Evolutionary conservation across 2,329 filamentous ascomycete species (phyloP), one percentile per base, ranked within the genome.

Genomic region (Xylariomycetidae sp.): DNA sequence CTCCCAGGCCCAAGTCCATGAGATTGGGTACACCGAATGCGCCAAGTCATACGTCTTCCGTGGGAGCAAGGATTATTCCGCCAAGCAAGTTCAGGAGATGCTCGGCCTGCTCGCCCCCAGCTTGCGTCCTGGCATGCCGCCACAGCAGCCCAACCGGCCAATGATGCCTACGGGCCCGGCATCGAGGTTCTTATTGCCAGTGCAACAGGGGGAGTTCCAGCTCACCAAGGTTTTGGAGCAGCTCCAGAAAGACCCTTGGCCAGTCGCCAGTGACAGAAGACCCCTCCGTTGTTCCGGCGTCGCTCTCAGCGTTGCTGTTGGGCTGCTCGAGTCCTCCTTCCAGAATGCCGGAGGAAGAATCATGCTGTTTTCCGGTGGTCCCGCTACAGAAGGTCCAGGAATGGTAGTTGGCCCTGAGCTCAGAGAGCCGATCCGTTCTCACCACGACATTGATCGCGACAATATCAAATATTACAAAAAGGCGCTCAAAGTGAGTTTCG

Each of bases 381-480:
- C 92, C 33, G 88, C 89, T 25, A 98, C 92, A 1, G 92, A 98
- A 62, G 92, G 92, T 2, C 92, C 92, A 9, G 92, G 92, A 41
- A 88, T 95, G 77, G 92, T 98, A 19, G 92, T 98, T 57, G 89
- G 89, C 3, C 87, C 92, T 16, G 92, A 98, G 64, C 70, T 98
- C 46, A 85, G 90, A 59, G 92, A 98, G 60, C 88, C 94, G 8
- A 97, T 98, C 46, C 84, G 92, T 56, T 97, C 90, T 26, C 92
- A 98, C 65, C 92, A 98, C 63, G 92, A 98, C 54, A 98, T 98
- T 61, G 92, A 98, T 59, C 81, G 89, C 37, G 92, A 98, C 63
- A 96, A 96, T 59, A 94, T 95, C 67, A 98, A 98, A 64, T 96
- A 97, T 66, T 97, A 94, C 69, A 98, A 98, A 74, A 98, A 98